phyloP scores from a whole-genome alignment of 371 early-diverging fungal species.

The Fennellomyces sp. region DNA sequence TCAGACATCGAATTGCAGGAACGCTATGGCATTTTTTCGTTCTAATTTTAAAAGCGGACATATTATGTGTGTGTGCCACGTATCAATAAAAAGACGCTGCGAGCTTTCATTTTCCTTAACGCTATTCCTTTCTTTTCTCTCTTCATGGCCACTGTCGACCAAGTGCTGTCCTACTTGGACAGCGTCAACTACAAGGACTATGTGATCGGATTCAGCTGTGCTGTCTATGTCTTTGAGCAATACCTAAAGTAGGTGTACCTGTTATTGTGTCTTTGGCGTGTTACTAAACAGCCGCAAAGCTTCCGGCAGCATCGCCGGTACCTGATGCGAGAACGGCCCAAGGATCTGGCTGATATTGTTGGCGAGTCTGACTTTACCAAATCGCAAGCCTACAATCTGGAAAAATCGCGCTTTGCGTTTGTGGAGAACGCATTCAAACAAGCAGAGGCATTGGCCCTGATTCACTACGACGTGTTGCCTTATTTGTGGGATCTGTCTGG shows the following conservation, averaged over 20 bases:
- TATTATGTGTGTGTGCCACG: too few relatives aligned
- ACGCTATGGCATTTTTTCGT: background rate
- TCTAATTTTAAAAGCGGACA: background rate
- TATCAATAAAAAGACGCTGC: too few relatives aligned
- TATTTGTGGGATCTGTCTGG: conserved; percentile 76
- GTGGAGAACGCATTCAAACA: conserved; percentile 62
- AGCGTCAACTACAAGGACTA: conserved; percentile 70
- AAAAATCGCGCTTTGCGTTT: conserved; percentile 84
- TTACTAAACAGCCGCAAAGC: conserved; percentile 37
- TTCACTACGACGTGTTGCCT: conserved; percentile 75
- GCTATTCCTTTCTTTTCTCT: background rate
- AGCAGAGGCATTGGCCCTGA: conserved; percentile 64
- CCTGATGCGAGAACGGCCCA: conserved; percentile 65
- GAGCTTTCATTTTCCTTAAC: background rate
- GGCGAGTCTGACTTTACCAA: conserved; percentile 78
- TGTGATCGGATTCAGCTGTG: conserved; percentile 70
- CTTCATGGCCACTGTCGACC: background rate
- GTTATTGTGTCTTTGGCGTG: too few relatives aligned
- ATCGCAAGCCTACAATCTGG: conserved; percentile 85
- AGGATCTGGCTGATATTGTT: conserved; percentile 66
- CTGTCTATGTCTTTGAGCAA: conserved; percentile 68
- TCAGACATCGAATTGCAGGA: conserved; percentile 17
- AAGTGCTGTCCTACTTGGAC: conserved; percentile 26
- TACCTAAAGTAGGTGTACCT: conserved; percentile 63
- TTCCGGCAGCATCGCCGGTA: conserved; percentile 79